phyloP scores from a whole-genome alignment of 2,329 filamentous ascomycete genomes.

The Fusarium ramigenum region DNA sequence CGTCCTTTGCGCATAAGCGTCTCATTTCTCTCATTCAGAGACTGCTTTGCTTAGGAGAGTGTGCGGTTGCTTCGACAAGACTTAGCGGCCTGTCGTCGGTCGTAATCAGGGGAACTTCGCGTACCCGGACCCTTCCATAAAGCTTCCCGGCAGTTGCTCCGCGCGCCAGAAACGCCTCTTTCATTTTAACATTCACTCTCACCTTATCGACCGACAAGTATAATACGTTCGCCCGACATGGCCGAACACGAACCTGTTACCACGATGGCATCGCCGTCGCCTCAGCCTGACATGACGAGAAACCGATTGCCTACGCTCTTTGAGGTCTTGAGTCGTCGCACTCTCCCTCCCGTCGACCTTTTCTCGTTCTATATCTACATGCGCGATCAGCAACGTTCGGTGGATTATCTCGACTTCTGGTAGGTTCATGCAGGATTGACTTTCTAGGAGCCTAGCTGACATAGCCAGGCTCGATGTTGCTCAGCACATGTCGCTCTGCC shows the following conservation, averaged over 20 bases:
- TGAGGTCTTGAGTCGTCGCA: slow-evolving; percentile 92
- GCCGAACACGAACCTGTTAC: slow-evolving; percentile 43
- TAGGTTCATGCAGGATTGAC: slow-evolving; percentile 54
- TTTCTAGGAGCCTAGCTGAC: slow-evolving; percentile 22
- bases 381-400: slow-evolving; percentile 96
- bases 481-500: slow-evolving; percentile 97
- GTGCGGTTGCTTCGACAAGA: slow-evolving; percentile 28
- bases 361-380: slow-evolving; percentile 99
- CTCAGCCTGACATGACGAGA: slow-evolving; percentile 69
- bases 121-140: slow-evolving; percentile 21
- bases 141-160: slow-evolving; percentile 27
- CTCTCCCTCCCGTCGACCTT: slow-evolving; percentile 93
- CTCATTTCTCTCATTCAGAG: slow-evolving; percentile 12
- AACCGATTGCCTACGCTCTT: slow-evolving; percentile 94
- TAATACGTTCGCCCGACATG: slow-evolving; percentile 33
- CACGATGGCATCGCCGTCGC: slow-evolving; percentile 57
- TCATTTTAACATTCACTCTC: slow-evolving; percentile 28
- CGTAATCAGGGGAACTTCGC: slow-evolving; percentile 37
- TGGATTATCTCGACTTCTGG: slow-evolving; percentile 99
- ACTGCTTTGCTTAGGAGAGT: slow-evolving; percentile 17
- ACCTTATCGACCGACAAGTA: background rate
- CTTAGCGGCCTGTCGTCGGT: slow-evolving; percentile 11
- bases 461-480: slow-evolving; percentile 91
- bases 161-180: slow-evolving; percentile 27
- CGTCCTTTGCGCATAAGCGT: slow-evolving; percentile 29